Evolutionary conservation across 345 rosid genomes (phyloP).

Genomic region (Acer negundo): DNA sequence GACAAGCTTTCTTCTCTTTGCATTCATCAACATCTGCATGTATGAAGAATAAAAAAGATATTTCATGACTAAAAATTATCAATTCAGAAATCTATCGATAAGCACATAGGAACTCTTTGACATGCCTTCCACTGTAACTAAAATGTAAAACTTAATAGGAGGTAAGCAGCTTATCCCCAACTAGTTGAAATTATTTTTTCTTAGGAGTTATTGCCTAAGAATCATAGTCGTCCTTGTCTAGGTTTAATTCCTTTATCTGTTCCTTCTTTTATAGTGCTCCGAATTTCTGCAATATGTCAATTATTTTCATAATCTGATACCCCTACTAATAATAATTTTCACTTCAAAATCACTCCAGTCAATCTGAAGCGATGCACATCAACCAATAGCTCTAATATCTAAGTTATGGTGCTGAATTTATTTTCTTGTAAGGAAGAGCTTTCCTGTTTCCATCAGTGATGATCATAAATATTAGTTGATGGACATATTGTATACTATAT

Average conservation of each 20-base stretch:
- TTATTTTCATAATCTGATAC: background rate
- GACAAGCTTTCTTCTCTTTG: slow-evolving; percentile 93
- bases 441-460: background rate
- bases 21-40: slow-evolving; percentile 84
- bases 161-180: background rate
- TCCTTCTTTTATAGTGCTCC: background rate
- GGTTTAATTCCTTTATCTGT: background rate
- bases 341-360: background rate
- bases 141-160: background rate
- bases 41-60: background rate
- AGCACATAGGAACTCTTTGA: background rate
- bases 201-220: background rate
- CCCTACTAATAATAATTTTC: background rate
- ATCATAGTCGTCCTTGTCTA: background rate
- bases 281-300: background rate
- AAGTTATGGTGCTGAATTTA: background rate
- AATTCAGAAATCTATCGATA: background rate
- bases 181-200: background rate
- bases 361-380: background rate
- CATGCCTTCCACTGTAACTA: background rate
- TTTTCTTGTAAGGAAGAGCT: background rate
- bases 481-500: background rate
- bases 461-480: background rate
- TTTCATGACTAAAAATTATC: slow-evolving; percentile 11
- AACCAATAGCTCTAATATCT: background rate